A percentile compares a stretch with the other conserved stretches of the same genome.
These are phyloP conservation scores for Apiotrichum gracile DNA, from an alignment of 1,284 basidiomycete genomes.

Conservation along the genomic window DNA sequence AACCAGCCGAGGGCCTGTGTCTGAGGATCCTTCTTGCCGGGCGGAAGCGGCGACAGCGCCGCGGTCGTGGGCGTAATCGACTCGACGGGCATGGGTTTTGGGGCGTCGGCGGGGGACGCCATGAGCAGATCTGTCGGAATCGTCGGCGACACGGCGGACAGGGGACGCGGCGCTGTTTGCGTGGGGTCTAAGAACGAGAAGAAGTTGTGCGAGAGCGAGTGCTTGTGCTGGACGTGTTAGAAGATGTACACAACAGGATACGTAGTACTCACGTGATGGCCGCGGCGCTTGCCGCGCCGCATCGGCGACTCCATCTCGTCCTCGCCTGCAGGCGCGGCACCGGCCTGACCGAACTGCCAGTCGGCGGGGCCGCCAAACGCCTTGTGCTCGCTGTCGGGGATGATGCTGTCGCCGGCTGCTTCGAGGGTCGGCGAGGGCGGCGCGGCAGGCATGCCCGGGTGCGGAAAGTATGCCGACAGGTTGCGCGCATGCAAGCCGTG, in stretches of 20 bases:
- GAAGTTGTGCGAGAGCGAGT: slow-evolving; percentile 88
- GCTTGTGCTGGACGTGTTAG: slow-evolving; percentile 58
- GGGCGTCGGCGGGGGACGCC: slow-evolving; percentile 6
- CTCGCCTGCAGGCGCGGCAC: slow-evolving; percentile 5
- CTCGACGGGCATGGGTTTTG: slow-evolving; percentile 19
- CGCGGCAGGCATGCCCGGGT: slow-evolving; percentile 55
- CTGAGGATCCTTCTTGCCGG: slow-evolving; percentile 36
- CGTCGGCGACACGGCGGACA: no score
- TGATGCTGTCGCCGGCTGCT: slow-evolving; percentile 22
- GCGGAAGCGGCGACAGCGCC: slow-evolving; percentile 22
- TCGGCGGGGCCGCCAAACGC: slow-evolving; percentile 27
- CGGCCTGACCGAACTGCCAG: slow-evolving; percentile 30
- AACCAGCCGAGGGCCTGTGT: slow-evolving; percentile 47
- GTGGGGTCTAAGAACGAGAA: slow-evolving; percentile 75
- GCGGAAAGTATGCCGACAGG: slow-evolving; percentile 82
- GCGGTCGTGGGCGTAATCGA: slow-evolving; percentile 17
- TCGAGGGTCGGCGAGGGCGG: slow-evolving; percentile 12
- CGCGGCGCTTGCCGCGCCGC: slow-evolving; percentile 55
- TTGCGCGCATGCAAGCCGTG: slow-evolving; percentile 74
- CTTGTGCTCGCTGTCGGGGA: slow-evolving; percentile 19
- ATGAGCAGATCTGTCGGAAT: no score
- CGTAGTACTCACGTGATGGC: slow-evolving; percentile 60
- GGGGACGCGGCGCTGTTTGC: no score
- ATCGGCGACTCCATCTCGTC: slow-evolving; percentile 18
- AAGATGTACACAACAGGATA: not conserved